Base-by-base conservation (phyloP, 148 eudicot genomes). In the Camellia sinensis region DNA sequence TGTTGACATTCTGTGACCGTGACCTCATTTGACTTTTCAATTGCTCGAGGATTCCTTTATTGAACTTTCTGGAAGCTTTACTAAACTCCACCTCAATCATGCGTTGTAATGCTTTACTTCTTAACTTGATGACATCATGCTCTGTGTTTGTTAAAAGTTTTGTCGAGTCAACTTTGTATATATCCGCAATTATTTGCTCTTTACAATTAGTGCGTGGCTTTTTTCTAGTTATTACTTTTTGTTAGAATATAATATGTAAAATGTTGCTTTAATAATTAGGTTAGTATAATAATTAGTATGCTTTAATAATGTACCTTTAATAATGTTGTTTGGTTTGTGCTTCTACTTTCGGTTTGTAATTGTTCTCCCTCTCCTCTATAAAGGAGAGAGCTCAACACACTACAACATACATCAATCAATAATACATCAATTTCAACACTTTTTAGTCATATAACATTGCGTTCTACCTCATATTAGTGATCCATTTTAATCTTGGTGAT, bases 11-110 rank as follows among this genome's bases (percentile, higher is more conserved):
- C 21, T 12, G 12, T 76, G 50, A 29, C 37, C 1, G 37, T 29
- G 37, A 29, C 37, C 52, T 53, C 76, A 21, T 68, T 45, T 64
- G 4, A 61, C 12, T 57, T 80, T 82, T 56, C n/a, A 21, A 18
- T 46, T 41, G 14, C 59, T 17, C 45, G 17, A 61, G 50, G 37
- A 14, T 19, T 50, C 13, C 71, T 75, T 18, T 10, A 5, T 11
- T 76, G n/a, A 9, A 60, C 62, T 76, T 76, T 76, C 68, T 44
- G 41, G n/a, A 76, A 5, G 2, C 45, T 45, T 10, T 74, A 29
- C 3, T 12, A 4, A 3, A 74, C 46, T 9, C 29, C 53, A 7
- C 54, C 7, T 70, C n/a, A 67, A 46, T 45, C 75, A 60, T 52
- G 60, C 21, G 64, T 18, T 15, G 21, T 60, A 3, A 60, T 60